Percentiles rank a stretch among this genome's conserved stretches.
Conservation (phyloP, 2,329 filamentous ascomycete genomes). For the Nemania sp. region DNA sequence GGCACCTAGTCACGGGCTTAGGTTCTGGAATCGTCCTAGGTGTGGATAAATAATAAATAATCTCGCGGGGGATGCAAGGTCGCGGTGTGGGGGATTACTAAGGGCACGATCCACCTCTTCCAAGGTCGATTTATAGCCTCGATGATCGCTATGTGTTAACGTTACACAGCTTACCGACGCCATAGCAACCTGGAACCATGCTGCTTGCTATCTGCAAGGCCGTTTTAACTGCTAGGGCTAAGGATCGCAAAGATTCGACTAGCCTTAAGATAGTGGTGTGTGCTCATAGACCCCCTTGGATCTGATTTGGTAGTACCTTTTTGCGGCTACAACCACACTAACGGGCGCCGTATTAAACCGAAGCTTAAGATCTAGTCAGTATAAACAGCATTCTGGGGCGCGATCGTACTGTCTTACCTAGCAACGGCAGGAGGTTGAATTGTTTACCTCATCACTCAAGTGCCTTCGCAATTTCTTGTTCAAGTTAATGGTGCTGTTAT, state of each 20-base stretch:
- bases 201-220: slow-evolving; percentile 3
- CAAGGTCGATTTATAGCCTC: slow-evolving; percentile 12
- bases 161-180: slow-evolving; percentile 23
- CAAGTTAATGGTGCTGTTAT: neutral
- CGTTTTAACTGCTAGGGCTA: neutral
- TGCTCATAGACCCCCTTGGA: neutral
- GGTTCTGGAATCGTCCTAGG: slow-evolving; percentile 3
- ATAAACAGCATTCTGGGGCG: neutral
- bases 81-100: slow-evolving; percentile 19
- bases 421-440: neutral
- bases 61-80: neutral
- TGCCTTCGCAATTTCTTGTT: neutral
- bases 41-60: neutral
- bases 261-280: neutral
- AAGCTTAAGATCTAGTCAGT: slow-evolving; percentile 13
- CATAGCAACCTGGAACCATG: slow-evolving; percentile 3
- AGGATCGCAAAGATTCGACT: neutral
- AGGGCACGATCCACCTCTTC: slow-evolving; percentile 14
- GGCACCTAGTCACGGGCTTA: slow-evolving; percentile 1
- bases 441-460: neutral
- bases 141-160: slow-evolving; percentile 8
- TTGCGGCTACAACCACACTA: neutral
- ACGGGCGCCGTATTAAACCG: slow-evolving; percentile 1
- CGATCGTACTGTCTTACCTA: slow-evolving; percentile 3
- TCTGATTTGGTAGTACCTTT: slow-evolving; percentile 1